These are phyloP conservation scores for Talaromyces albobiverticillius DNA, from an alignment of 2,329 filamentous ascomycete genomes.

Conservation along the genomic window DNA sequence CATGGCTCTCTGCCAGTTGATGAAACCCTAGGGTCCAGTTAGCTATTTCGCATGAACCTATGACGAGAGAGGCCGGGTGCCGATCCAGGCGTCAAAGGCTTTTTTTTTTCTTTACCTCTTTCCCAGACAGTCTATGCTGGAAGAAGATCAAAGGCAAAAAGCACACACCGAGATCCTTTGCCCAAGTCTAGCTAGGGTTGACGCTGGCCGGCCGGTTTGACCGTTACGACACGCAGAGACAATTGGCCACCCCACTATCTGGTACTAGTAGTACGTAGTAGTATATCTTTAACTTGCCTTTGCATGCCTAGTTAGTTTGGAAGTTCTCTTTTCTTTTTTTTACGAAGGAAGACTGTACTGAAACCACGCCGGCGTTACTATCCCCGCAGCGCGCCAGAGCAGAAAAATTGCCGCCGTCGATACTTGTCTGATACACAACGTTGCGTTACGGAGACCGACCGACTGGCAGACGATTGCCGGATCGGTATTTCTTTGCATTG, in stretches of 20 bases:
- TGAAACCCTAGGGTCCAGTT: slow-evolving; percentile 53
- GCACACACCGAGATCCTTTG: neutral
- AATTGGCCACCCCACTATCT: neutral
- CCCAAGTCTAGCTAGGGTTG: too few species aligned
- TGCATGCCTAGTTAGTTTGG: too few species aligned
- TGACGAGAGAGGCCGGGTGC: slow-evolving; percentile 35
- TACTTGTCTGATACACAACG: neutral
- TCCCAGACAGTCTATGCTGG: slow-evolving; percentile 21
- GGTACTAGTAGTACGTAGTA: neutral
- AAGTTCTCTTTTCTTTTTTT: too few species aligned
- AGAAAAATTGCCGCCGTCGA: slow-evolving; percentile 16
- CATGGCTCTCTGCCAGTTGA: slow-evolving; percentile 78
- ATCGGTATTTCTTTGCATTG: neutral
- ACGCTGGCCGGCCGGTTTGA: too few species aligned
- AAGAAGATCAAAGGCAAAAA: neutral
- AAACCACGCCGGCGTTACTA: slow-evolving; percentile 3
- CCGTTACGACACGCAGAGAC: neutral
- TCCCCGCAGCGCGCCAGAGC: slow-evolving; percentile 29
- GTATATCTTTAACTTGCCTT: neutral
- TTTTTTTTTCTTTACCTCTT: neutral
- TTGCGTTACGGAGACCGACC: neutral
- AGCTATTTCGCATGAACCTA: slow-evolving; percentile 40
- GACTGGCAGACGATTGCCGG: neutral
- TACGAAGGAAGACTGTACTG: too few species aligned
- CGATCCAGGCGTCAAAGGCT: slow-evolving; percentile 32